phyloP scores from a whole-genome alignment of 495 filamentous ascomycete species.

The Bathelium albidoporum region DNA sequence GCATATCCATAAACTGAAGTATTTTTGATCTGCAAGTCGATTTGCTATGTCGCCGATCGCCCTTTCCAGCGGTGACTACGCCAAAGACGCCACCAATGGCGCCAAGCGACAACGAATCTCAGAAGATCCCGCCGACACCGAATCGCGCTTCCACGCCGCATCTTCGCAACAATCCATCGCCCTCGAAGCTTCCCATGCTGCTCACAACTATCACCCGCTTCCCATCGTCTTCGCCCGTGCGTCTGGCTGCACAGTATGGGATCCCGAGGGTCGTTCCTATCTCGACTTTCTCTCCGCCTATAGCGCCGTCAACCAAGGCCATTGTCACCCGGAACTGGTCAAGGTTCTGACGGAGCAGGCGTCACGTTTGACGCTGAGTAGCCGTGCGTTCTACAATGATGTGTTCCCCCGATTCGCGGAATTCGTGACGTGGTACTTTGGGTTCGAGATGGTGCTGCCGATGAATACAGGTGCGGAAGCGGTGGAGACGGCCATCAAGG shows the following conservation, averaged over 20 bases:
- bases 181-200: constrained; percentile 73
- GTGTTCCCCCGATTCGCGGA: constrained; percentile 95
- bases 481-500: constrained; percentile 96
- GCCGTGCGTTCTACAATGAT: constrained; percentile 96
- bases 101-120: constrained; percentile 39
- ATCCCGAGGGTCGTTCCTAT: constrained; percentile 93
- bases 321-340: constrained; percentile 94
- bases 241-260: constrained; percentile 79
- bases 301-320: constrained; percentile 95
- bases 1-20: no score
- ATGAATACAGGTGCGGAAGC: constrained; percentile 99
- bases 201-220: constrained; percentile 98
- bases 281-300: constrained; percentile 98
- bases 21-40: neutral
- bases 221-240: constrained; percentile 66
- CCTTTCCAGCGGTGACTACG: constrained; percentile 34
- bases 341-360: constrained; percentile 86
- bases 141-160: constrained; percentile 61
- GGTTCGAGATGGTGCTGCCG: constrained; percentile 96
- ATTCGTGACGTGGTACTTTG: constrained; percentile 78
- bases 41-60: constrained; percentile 44
- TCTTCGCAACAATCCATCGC: constrained; percentile 72
- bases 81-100: constrained; percentile 33
- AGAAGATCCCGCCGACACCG: constrained; percentile 29
- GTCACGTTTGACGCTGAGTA: constrained; percentile 80